Conservation (phyloP, 768 basidiomycete species). For the Amylocystis lapponica region DNA sequence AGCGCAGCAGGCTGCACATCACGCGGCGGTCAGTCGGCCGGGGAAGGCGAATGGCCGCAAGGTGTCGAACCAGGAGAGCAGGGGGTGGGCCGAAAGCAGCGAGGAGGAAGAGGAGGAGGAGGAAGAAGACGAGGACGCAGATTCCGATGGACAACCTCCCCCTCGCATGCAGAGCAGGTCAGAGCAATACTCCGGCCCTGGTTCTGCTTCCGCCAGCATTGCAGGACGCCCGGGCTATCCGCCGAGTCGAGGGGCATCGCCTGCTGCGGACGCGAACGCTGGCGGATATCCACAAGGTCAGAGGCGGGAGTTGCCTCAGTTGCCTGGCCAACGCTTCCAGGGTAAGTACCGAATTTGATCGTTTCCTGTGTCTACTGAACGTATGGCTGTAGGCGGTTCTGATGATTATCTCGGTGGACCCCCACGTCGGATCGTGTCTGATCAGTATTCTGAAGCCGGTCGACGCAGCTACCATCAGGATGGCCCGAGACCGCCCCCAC, state of each 20-base stretch:
- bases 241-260: constrained; percentile 6
- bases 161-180: constrained; percentile 7
- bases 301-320: constrained; percentile 61
- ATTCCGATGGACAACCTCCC: constrained; percentile 50
- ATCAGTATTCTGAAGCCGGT: constrained; percentile 45
- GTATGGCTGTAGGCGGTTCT: constrained; percentile 11
- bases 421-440: constrained; percentile 46
- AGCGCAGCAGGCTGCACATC: constrained; percentile 76
- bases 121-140: constrained; percentile 61
- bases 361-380: background rate
- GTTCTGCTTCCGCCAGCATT: constrained; percentile 1
- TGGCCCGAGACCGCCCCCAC: constrained; percentile 16
- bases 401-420: constrained; percentile 33
- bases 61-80: constrained; percentile 36
- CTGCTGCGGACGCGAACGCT: constrained; percentile 12
- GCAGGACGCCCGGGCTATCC: constrained; percentile 1
- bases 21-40: constrained; percentile 71
- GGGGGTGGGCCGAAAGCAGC: constrained; percentile 63
- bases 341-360: constrained; percentile 8
- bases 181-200: constrained; percentile 16
- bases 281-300: constrained; percentile 10
- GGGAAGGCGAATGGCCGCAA: constrained; percentile 47
- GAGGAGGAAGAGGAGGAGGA: constrained; percentile 81
- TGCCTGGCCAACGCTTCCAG: constrained; percentile 42
- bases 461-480: constrained; percentile 54